Percentiles rank a stretch among this genome's conserved stretches.
Evolutionary conservation across 768 basidiomycete genomes (phyloP).

Genomic region (Lanmaoa pseudosensibilis): DNA sequence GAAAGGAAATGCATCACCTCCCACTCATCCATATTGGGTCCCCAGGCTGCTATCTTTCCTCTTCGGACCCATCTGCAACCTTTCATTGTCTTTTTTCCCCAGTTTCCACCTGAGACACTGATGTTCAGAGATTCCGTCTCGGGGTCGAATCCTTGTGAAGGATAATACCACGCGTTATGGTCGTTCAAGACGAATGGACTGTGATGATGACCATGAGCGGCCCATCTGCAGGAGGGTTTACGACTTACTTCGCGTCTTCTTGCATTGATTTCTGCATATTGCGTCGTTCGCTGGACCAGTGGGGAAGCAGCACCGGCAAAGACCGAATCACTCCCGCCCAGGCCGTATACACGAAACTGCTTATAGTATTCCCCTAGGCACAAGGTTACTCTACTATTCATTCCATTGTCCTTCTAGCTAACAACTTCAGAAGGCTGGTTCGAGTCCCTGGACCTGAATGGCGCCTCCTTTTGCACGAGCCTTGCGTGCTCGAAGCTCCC

Average conservation of each 20-base stretch:
- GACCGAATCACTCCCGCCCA: conserved; percentile 11
- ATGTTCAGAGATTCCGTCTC: conserved; percentile 57
- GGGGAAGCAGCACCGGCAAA: conserved; percentile 22
- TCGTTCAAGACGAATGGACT: conserved; percentile 60
- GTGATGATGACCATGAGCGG: conserved; percentile 15
- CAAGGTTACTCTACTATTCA: neutral
- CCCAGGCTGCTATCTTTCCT: conserved; percentile 84
- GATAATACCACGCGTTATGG: conserved; percentile 81
- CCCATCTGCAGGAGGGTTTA: neutral
- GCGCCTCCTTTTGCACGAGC: conserved; percentile 55
- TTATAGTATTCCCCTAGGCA: neutral
- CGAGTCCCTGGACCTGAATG: conserved; percentile 14
- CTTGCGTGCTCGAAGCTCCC: conserved; percentile 77
- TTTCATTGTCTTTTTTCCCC: conserved; percentile 76
- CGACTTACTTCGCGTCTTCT: conserved; percentile 33
- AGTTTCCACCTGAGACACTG: conserved; percentile 64
- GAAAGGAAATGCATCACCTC: conserved; percentile 49
- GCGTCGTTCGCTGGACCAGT: neutral
- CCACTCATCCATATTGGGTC: conserved; percentile 82
- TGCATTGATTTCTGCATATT: conserved; percentile 32
- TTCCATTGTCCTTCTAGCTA: neutral
- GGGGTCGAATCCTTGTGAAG: conserved; percentile 70
- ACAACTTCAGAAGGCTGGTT: neutral
- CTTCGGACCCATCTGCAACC: conserved; percentile 80
- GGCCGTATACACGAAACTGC: neutral